Evolutionary conservation across 2,329 filamentous ascomycete species (phyloP).

Genomic region (Rosellinia necatrix): DNA sequence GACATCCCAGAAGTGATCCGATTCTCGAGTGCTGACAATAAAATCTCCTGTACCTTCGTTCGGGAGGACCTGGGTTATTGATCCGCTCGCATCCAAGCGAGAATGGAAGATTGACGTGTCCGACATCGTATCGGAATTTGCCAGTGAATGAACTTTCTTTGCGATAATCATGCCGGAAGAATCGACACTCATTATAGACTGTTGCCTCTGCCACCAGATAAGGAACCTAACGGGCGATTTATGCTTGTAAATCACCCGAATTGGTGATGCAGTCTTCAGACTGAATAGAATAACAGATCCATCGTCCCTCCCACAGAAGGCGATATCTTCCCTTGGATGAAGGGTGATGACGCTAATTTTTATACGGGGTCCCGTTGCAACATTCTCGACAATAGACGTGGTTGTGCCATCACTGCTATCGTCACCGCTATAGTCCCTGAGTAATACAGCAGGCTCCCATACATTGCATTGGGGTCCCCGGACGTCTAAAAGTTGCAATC

Average conservation of each 20-base stretch:
- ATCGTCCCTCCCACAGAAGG: constrained; percentile 2
- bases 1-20: too few species aligned
- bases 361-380: background rate
- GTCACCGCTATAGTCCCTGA: background rate
- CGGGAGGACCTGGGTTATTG: too few species aligned
- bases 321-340: background rate
- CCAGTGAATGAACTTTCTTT: too few species aligned
- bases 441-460: constrained; percentile 2
- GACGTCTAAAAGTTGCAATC: constrained; percentile 4
- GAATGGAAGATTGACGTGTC: too few species aligned
- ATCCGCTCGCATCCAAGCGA: too few species aligned
- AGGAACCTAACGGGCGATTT: background rate
- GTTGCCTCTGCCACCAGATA: too few species aligned
- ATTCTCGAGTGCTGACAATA: too few species aligned
- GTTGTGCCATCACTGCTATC: background rate
- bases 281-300: background rate
- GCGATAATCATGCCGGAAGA: too few species aligned
- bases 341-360: background rate
- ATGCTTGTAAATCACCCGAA: background rate
- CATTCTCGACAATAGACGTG: background rate
- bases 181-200: too few species aligned
- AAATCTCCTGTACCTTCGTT: too few species aligned
- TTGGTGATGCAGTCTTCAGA: background rate
- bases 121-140: too few species aligned
- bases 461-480: constrained; percentile 11